Percentiles rank a stretch among this genome's conserved stretches.
These are phyloP conservation scores for Yamadazyma diddensiae DNA, from an alignment of 1,139 yeast species.

Conservation along the genomic window DNA sequence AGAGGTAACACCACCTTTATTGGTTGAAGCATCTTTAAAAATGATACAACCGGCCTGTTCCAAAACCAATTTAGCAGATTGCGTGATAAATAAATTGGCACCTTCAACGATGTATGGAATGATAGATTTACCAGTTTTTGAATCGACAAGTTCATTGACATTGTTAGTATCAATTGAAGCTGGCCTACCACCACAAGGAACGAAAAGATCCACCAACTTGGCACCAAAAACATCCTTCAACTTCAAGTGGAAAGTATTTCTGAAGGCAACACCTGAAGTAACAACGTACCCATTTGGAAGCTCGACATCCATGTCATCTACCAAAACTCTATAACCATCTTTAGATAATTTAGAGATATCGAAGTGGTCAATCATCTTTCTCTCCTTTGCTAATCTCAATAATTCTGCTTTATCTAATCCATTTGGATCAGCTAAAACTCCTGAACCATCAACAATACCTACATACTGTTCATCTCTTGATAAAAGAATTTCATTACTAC, in stretches of 20 bases:
- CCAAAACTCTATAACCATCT: conserved; percentile 77
- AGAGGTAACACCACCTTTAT: conserved; percentile 98
- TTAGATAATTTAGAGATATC: conserved; percentile 65
- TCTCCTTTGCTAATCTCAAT: conserved; percentile 69
- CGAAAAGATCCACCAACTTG: conserved; percentile 73
- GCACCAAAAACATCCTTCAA: conserved; percentile 60
- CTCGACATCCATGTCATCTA: conserved; percentile 77
- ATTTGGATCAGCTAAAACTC: conserved; percentile 87
- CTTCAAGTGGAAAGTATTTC: conserved; percentile 85
- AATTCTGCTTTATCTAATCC: conserved; percentile 84
- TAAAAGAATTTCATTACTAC: conserved; percentile 88
- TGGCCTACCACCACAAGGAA: conserved; percentile 99
- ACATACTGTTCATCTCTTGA: conserved; percentile 81
- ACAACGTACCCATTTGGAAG: conserved; percentile 77
- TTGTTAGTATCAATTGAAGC: conserved; percentile 90
- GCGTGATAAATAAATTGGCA: conserved; percentile 93
- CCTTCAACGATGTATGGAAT: conserved; percentile 95
- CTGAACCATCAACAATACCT: conserved; percentile 93
- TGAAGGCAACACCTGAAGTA: conserved; percentile 85
- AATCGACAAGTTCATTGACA: conserved; percentile 69
- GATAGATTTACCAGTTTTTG: conserved; percentile 69
- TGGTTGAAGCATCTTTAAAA: conserved; percentile 95
- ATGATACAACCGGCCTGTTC: conserved; percentile 85
- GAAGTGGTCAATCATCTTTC: conserved; percentile 73
- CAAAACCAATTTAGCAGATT: conserved; percentile 81